A percentile compares a stretch with the other conserved stretches of the same genome.
These are phyloP conservation scores for Acorus gramineus DNA, from an alignment of 106 monocot species.

Conservation along the genomic window DNA sequence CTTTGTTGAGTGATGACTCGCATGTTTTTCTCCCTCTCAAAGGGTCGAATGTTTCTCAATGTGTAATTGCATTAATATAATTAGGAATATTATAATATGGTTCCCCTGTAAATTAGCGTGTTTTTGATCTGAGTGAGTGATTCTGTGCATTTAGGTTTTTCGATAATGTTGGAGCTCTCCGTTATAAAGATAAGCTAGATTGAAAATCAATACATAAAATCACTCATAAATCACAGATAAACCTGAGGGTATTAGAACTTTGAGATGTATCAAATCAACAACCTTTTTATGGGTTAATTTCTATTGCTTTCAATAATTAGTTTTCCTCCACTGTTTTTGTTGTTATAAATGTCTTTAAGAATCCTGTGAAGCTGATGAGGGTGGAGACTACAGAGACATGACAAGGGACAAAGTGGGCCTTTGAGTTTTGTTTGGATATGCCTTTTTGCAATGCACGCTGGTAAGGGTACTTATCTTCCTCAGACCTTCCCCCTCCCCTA, in stretches of 20 bases:
- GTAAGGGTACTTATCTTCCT: slow-evolving; percentile 17
- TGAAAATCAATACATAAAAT: too few species aligned
- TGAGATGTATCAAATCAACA: too few species aligned
- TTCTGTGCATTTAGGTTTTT: too few species aligned
- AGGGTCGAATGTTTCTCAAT: not conserved
- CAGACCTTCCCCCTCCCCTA: not conserved
- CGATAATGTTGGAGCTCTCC: too few species aligned
- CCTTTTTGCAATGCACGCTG: slow-evolving; percentile 40
- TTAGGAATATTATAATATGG: not conserved
- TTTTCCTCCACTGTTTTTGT: too few species aligned
- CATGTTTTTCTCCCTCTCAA: not conserved
- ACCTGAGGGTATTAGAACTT: too few species aligned
- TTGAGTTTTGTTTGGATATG: slow-evolving; percentile 12
- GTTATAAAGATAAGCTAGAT: not conserved
- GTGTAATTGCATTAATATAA: not conserved
- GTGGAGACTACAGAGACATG: slow-evolving; percentile 9
- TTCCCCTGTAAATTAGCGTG: too few species aligned
- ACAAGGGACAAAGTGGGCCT: slow-evolving; percentile 17
- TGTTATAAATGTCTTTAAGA: too few species aligned
- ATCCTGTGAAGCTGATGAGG: not conserved
- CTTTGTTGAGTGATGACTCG: not conserved
- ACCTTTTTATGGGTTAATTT: too few species aligned
- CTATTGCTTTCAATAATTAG: too few species aligned
- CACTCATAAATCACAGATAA: too few species aligned
- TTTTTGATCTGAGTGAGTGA: too few species aligned